Base-by-base conservation (phyloP, 345 rosid species). In the Garcia nutans region DNA sequence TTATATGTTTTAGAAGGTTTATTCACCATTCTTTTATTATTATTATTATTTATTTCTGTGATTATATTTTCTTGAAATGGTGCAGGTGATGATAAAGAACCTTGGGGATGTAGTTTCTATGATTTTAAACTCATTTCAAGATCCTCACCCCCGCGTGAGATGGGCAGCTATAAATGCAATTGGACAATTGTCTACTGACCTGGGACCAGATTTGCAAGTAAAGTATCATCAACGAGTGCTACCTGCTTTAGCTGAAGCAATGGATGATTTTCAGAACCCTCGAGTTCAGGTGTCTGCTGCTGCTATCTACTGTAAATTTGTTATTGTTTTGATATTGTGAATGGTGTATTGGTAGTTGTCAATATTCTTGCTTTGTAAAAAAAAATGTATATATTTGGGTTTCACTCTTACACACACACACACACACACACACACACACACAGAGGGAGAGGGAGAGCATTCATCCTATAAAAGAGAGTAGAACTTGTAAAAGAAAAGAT, bases 121-220 rank as follows among this genome's bases (percentile, higher is more conserved):
- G 98, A 91, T 93, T 64, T 76, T 96, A 79, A 90, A 80, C 79
- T 92, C 95, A 47, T 96, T 93, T 82, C 91, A 81, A 61, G 91
- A 92, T 81, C 91, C 94, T 41, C 98, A 96, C 74, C 93, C 99
- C 22, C 96, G 99, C 31, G 99, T 92, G 55, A 92, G 97, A 54
- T 96, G 99, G 99, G 99, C 99, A 28, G 99, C 99, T n/a, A 93
- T 96, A 50, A 69, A 94, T 79, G 97, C 98, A 4, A 86, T 94
- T 74, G 98, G 98, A 65, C 98, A 94, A 76, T 79, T 94, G 86
- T 94, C 98, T 59, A 91, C 97, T 1, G 98, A 94, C 81, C 81
- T 94, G 84, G 98, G 97, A 62, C 98, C 98, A 31, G 97, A 92
- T 83, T 85, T 94, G 92, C 97, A 94, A 84, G 89, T 87, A 67